phyloP scores from a whole-genome alignment of 2,329 filamentous ascomycete species.

The Talaromyces piceae region DNA sequence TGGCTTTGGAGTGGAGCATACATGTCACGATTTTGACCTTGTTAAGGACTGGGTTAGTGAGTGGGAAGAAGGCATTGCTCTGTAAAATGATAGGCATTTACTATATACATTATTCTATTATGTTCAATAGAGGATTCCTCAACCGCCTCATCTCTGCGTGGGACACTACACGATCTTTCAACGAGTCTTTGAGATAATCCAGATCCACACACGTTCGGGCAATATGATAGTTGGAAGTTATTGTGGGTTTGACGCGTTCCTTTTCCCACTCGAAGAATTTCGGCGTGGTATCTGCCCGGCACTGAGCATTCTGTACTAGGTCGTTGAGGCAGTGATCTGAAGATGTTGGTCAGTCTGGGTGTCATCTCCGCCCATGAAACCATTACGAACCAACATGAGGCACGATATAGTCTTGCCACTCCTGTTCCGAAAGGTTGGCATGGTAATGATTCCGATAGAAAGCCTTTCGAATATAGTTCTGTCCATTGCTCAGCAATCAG shows the following conservation, averaged over 20 bases:
- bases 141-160: background rate
- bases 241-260: slow-evolving; percentile 1
- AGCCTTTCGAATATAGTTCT: slow-evolving; percentile 5
- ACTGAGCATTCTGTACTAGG: slow-evolving; percentile 2
- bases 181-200: slow-evolving; percentile 3
- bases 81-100: background rate
- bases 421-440: background rate
- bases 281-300: slow-evolving; percentile 2
- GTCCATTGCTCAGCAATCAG: background rate
- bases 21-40: background rate
- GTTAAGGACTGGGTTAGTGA: background rate
- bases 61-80: background rate
- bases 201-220: slow-evolving; percentile 5
- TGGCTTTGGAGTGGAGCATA: background rate
- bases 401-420: slow-evolving; percentile 1
- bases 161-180: background rate
- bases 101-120: background rate
- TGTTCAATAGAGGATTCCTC: background rate
- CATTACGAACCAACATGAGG: slow-evolving; percentile 1
- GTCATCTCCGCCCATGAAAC: background rate
- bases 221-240: slow-evolving; percentile 3
- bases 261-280: slow-evolving; percentile 7
- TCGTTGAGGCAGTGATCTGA: slow-evolving; percentile 3
- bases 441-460: slow-evolving; percentile 2
- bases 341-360: background rate